Evolutionary conservation across 2,329 filamentous ascomycete species (phyloP).

Genomic region (Aspergillus cejpii): DNA sequence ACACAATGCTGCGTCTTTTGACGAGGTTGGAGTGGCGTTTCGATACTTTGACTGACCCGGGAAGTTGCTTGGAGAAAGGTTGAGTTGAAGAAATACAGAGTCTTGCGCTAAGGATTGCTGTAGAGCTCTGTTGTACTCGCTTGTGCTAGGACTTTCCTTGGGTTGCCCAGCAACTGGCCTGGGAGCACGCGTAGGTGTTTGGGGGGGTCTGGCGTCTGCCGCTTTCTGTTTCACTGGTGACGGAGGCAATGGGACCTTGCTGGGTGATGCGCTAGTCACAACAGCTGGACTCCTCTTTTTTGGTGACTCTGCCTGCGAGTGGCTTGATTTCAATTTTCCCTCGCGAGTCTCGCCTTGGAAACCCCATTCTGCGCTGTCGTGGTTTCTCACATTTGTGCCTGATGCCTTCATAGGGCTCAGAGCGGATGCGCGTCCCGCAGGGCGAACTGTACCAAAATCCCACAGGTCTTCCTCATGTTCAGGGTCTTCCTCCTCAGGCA

Average conservation of each 20-base stretch:
- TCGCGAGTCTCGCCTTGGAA: conserved; percentile 22
- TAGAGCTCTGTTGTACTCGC: conserved; percentile 38
- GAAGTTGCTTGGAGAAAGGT: conserved; percentile 21
- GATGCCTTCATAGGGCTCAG: conserved; percentile 72
- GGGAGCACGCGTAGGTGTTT: conserved; percentile 44
- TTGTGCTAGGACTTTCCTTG: conserved; percentile 34
- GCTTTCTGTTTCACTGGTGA: conserved; percentile 51
- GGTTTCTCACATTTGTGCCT: conserved; percentile 66
- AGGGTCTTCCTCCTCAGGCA: conserved; percentile 35
- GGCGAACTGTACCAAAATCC: conserved; percentile 94
- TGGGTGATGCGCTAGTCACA: conserved; percentile 45
- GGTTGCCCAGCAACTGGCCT: conserved; percentile 32
- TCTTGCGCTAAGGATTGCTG: conserved; percentile 40
- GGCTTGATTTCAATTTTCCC: conserved; percentile 22
- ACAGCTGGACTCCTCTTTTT: conserved; percentile 44
- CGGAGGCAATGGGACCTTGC: conserved; percentile 55
- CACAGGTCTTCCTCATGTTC: conserved; percentile 73
- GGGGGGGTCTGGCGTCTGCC: conserved; percentile 44
- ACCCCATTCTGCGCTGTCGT: conserved; percentile 33
- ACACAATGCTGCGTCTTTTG: conserved; percentile 29
- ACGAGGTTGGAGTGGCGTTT: conserved; percentile 10
- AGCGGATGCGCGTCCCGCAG: conserved; percentile 62
- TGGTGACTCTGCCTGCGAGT: conserved; percentile 53
- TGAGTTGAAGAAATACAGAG: conserved; percentile 36
- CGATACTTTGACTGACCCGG: conserved; percentile 11